Evolutionary conservation across 768 basidiomycete genomes (phyloP).

Genomic region (Melanogaster broomeanus): DNA sequence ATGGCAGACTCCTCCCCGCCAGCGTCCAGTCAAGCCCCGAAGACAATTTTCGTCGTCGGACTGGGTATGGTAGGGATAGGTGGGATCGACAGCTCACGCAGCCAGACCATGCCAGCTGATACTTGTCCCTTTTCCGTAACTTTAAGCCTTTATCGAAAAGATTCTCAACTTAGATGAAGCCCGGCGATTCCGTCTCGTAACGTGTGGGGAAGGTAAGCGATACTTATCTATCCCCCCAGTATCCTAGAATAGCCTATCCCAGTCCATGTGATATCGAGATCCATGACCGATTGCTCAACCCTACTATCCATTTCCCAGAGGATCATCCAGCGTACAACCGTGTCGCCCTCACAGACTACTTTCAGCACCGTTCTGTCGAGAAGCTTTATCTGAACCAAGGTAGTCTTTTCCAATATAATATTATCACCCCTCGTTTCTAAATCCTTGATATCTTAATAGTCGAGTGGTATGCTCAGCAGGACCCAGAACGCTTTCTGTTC

Average conservation of each 20-base stretch:
- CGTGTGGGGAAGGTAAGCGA: constrained; percentile 56
- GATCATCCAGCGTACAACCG: constrained; percentile 56
- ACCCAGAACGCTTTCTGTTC: constrained; percentile 55
- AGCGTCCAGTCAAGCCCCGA: neutral
- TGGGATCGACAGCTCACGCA: constrained; percentile 16
- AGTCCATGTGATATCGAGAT: no score
- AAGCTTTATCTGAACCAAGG: constrained; percentile 61
- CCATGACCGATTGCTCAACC: no score
- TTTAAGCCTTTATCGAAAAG: constrained; percentile 74
- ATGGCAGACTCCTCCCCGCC: neutral
- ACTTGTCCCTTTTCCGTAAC: neutral
- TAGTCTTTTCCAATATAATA: neutral
- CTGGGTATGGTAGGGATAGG: constrained; percentile 66
- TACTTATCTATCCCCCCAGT: constrained; percentile 27
- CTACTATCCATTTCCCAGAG: no score
- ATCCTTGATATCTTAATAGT: constrained; percentile 27
- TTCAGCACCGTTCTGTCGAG: constrained; percentile 58
- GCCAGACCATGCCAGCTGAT: neutral
- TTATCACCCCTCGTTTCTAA: neutral
- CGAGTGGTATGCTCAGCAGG: constrained; percentile 62
- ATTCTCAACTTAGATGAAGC: constrained; percentile 55
- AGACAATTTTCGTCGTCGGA: constrained; percentile 38
- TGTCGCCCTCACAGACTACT: constrained; percentile 55
- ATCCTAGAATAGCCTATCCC: no score
- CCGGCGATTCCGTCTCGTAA: constrained; percentile 52